Percentiles rank a stretch among this genome's conserved stretches.
These are phyloP conservation scores for Luffa acutangula DNA, from an alignment of 306 rosid species.

Conservation along the genomic window DNA sequence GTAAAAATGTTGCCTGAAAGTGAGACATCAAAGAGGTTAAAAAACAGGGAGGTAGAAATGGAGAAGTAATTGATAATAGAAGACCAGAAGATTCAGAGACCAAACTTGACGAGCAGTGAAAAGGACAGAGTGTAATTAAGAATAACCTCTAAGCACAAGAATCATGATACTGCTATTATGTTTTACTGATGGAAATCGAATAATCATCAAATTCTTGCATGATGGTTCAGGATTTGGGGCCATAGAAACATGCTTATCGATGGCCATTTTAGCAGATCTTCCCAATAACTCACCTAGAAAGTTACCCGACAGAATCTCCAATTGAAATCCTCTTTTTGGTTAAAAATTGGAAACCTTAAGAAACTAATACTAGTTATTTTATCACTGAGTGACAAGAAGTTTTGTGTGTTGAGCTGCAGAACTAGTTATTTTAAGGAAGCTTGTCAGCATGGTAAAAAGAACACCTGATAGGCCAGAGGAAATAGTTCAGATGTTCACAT, in stretches of 20 bases:
- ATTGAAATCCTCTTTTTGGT: background rate
- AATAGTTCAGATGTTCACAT: conserved; percentile 22
- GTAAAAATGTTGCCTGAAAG: conserved; percentile 54
- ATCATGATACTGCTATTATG: background rate
- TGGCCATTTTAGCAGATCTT: background rate
- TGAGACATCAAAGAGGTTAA: conserved; percentile 6
- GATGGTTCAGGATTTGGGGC: background rate
- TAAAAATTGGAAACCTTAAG: background rate
- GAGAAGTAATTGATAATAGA: conserved; percentile 4
- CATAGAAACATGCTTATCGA: background rate
- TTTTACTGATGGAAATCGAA: background rate
- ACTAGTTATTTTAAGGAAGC: background rate
- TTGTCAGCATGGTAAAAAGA: background rate
- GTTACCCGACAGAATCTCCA: background rate
- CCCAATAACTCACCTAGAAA: background rate
- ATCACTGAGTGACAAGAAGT: background rate
- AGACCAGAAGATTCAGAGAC: background rate
- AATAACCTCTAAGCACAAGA: background rate
- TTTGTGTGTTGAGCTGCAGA: background rate
- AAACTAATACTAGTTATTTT: background rate
- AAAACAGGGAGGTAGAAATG: conserved; percentile 8
- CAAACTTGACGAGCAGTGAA: background rate
- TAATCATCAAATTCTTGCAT: background rate
- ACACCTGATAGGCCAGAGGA: background rate
- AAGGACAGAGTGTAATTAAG: background rate